These are phyloP conservation scores for Pythium brachiatum DNA, from an alignment of 352 stramenopile species.

Conservation along the genomic window DNA sequence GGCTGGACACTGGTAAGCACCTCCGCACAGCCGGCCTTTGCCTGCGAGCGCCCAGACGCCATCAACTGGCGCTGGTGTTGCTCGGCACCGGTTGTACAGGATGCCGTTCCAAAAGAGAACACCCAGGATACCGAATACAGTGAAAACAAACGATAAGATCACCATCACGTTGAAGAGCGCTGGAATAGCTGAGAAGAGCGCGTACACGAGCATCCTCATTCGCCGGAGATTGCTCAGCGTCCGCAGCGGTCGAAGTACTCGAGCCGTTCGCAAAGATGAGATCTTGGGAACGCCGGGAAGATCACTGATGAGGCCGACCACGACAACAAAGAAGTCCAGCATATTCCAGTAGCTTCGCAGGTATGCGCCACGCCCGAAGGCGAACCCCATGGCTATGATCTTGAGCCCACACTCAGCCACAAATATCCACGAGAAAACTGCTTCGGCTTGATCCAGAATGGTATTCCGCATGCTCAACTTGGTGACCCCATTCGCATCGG, in stretches of 20 bases:
- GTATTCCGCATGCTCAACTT: slow-evolving; percentile 32
- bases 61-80: slow-evolving; percentile 49
- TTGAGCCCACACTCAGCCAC: slow-evolving; percentile 75
- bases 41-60: slow-evolving; percentile 32
- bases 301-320: slow-evolving; percentile 40
- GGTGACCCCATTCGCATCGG: slow-evolving; percentile 26
- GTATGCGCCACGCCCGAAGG: slow-evolving; percentile 54
- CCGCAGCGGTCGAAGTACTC: slow-evolving; percentile 60
- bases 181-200: slow-evolving; percentile 53
- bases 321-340: slow-evolving; percentile 86
- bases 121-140: slow-evolving; percentile 68
- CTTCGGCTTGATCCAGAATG: slow-evolving; percentile 40
- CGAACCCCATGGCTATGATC: slow-evolving; percentile 73
- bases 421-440: slow-evolving; percentile 61
- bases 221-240: slow-evolving; percentile 46
- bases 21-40: slow-evolving; percentile 31
- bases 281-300: slow-evolving; percentile 40
- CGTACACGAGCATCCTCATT: slow-evolving; percentile 52
- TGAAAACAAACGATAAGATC: slow-evolving; percentile 64
- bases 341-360: slow-evolving; percentile 78
- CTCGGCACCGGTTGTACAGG: slow-evolving; percentile 46
- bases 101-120: slow-evolving; percentile 58
- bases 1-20: slow-evolving; percentile 30
- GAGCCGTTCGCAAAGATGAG: slow-evolving; percentile 31
- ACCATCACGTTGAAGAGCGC: slow-evolving; percentile 68